Conservation (phyloP, 2,329 filamentous ascomycete species). For the Hysterium pulicare region DNA sequence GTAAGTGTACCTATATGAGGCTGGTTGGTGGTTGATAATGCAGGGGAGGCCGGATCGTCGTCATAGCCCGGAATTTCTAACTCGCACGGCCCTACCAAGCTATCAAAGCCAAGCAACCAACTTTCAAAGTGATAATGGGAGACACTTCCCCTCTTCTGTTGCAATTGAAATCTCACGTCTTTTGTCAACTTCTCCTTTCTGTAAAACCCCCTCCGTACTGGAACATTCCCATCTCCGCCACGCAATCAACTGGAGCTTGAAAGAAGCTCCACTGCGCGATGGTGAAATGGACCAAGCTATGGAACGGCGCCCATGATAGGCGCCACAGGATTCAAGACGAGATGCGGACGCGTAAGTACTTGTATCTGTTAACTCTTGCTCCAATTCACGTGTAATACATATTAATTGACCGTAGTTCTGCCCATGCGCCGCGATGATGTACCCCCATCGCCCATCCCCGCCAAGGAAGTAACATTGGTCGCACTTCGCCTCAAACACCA, state of each 20-base stretch:
- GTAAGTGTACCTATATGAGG: too few relatives aligned
- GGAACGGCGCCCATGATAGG: slow-evolving; percentile 38
- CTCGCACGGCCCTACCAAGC: too few relatives aligned
- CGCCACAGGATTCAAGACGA: slow-evolving; percentile 42
- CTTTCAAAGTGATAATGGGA: too few relatives aligned
- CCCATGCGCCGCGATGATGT: slow-evolving; percentile 59
- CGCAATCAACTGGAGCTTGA: neutral
- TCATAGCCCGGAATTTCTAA: too few relatives aligned
- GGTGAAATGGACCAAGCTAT: slow-evolving; percentile 39
- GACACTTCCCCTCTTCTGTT: too few relatives aligned
- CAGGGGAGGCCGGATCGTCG: too few relatives aligned
- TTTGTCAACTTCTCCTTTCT: too few relatives aligned
- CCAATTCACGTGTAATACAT: slow-evolving; percentile 1
- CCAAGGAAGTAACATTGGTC: slow-evolving; percentile 81
- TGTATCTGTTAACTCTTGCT: neutral
- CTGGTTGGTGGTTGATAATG: too few relatives aligned
- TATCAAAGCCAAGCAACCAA: too few relatives aligned
- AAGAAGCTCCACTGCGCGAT: slow-evolving; percentile 21
- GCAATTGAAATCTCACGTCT: too few relatives aligned
- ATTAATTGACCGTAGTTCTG: slow-evolving; percentile 53
- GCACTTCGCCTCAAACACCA: slow-evolving; percentile 87
- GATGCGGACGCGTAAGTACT: slow-evolving; percentile 34
- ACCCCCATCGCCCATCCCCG: slow-evolving; percentile 65
- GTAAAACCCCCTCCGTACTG: too few relatives aligned
- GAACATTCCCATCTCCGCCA: too few relatives aligned